Base-by-base conservation (phyloP, 1,139 yeast species). In the Eremothecium sinecaudum region DNA sequence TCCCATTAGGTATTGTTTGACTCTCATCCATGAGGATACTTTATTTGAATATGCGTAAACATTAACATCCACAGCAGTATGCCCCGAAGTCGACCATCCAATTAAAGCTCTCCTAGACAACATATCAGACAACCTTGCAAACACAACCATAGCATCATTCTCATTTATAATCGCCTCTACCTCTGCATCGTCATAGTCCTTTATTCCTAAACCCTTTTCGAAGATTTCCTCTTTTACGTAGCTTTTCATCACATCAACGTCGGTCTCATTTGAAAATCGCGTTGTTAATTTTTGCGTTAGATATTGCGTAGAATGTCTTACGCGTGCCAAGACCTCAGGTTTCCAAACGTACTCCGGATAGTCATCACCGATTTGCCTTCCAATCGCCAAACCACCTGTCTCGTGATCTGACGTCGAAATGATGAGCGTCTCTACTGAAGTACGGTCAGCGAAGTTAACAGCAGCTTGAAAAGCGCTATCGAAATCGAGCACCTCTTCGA, bases 41-140 rank as follows among this genome's bases (percentile, higher is more conserved):
- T 67, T 69, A 46, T 76, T 77, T 13, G 84, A 68, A 48, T 74
- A 70, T 0, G 76, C 90, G 53, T 82, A 84, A 33, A 83, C 76
- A 50, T 82, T 82, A 21, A 84, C 94, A 56, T 84, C 94, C 10
- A 83, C 94, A 0, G 92, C 93, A 14, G 90, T 75, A 54, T 84
- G 95, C 17, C 93, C 94, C 47, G 79, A 86, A 0, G 94, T 82
- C 6, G 90, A 67, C 93, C 93, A 84, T 5, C 93, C 92, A 21
- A 82, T 72, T 51, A 76, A 77, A 0, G 94, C 81, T 41, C 92
- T 69, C 9, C 59, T 47, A 2, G 86, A 74, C 5, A 81, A 71
- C 70, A 82, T 68, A 37, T 73, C 64, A 48, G 78, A 70, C 37
- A 78, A 47, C 24, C 63, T 60, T 37, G 67, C 69, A 40, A 66